Evolutionary conservation across 768 basidiomycete species (phyloP).

Genomic region (Hydnum rufescens): DNA sequence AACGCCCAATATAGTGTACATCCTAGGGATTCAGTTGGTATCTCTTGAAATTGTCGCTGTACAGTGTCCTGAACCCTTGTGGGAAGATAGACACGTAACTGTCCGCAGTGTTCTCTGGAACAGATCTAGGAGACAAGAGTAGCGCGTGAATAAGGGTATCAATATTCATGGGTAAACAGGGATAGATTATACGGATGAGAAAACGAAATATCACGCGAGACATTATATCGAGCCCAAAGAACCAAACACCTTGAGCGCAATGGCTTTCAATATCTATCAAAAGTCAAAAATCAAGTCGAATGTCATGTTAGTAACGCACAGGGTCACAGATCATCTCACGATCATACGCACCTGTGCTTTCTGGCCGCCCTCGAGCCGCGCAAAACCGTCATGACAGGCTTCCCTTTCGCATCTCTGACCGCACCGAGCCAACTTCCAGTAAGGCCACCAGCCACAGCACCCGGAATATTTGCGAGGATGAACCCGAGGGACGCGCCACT

Average conservation of each 20-base stretch:
- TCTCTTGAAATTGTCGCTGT: too few relatives aligned
- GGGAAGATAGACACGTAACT: too few relatives aligned
- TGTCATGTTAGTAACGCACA: neutral
- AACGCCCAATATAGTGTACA: too few relatives aligned
- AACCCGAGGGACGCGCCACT: slow-evolving; percentile 43
- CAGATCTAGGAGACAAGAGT: too few relatives aligned
- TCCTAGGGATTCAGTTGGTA: too few relatives aligned
- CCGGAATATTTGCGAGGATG: slow-evolving; percentile 64
- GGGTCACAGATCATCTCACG: neutral
- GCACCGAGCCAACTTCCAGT: slow-evolving; percentile 86
- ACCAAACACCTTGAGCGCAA: slow-evolving; percentile 9
- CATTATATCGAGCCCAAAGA: neutral
- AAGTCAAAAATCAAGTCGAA: too few relatives aligned
- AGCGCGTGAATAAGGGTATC: too few relatives aligned
- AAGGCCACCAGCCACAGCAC: slow-evolving; percentile 65
- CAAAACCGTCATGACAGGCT: slow-evolving; percentile 83
- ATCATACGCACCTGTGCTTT: slow-evolving; percentile 56
- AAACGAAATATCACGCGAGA: neutral
- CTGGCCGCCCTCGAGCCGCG: slow-evolving; percentile 49
- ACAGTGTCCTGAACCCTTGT: too few relatives aligned
- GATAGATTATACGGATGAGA: too few relatives aligned
- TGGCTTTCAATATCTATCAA: slow-evolving; percentile 35
- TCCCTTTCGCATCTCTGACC: slow-evolving; percentile 79
- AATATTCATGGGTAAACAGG: too few relatives aligned
- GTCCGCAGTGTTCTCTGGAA: too few relatives aligned